Evolutionary conservation across 495 filamentous ascomycete species (phyloP).

Genomic region (Aspergillus bridgeri): DNA sequence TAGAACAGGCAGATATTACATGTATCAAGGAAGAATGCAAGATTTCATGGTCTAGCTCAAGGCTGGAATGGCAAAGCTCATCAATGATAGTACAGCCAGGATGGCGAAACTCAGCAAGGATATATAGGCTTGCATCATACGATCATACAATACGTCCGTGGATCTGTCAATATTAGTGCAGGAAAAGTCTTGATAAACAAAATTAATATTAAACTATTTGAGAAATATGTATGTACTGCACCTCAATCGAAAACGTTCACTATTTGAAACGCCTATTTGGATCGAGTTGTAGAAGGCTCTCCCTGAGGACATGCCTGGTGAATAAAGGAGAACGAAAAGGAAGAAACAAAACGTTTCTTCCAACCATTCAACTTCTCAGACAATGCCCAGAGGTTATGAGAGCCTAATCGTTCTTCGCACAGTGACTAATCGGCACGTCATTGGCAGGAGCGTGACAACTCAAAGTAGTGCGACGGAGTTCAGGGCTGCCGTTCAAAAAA

Average conservation of each 20-base stretch:
- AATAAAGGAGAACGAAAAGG: conserved; percentile 26
- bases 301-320: conserved; percentile 33
- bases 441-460: conserved; percentile 79
- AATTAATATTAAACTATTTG: conserved; percentile 11
- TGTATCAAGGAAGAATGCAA: no score
- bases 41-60: no score
- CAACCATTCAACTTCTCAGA: conserved; percentile 25
- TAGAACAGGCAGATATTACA: no score
- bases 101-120: not conserved
- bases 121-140: not conserved
- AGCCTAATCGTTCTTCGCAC: conserved; percentile 73
- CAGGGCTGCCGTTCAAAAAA: conserved; percentile 2
- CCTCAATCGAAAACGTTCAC: conserved; percentile 34
- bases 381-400: conserved; percentile 30
- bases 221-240: conserved; percentile 29
- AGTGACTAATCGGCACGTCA: conserved; percentile 91
- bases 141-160: not conserved
- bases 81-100: no score
- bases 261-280: conserved; percentile 17
- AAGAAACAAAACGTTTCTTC: conserved; percentile 42
- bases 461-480: conserved; percentile 71
- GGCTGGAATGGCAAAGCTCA: no score
- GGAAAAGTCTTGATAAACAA: conserved; percentile 7
- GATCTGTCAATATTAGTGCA: not conserved
- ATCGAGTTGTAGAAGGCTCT: conserved; percentile 37